Base-by-base conservation (phyloP, 116 monocot species). In the Iris pallida region DNA sequence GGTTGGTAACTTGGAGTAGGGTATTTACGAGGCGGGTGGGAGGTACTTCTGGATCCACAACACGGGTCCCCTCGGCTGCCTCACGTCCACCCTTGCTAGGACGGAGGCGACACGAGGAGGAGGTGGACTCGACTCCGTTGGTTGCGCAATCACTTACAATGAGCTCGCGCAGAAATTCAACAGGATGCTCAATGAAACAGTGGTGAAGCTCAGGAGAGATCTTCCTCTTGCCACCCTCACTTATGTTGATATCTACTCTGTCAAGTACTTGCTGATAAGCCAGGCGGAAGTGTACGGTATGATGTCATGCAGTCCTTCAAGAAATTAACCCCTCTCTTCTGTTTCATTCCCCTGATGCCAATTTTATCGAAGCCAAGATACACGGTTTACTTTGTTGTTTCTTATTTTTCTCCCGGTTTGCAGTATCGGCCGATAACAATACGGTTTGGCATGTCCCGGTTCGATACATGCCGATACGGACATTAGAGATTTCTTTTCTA, bases 21-120 rank as follows among this genome's bases (percentile, higher is more conserved):
- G 15, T 18, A 44, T 85, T 43, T 83, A 89, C 57, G 47, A 47
- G 13, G 11, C 73, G 2, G 89, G 86, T n/a, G 83, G 85, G 59
- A 79, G 86, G 72, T 71, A 59, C 16, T 89, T 89, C 44, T 89
- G 83, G 89, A 76, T 89, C 42, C 85, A 85, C 69, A 85, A 85
- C 68, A 82, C 80, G 0, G 85, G 82, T 5, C 89, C 89, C 2
- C 53, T 83, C 12, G 89, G 89, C 4, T 84, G 84, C 67, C 77
- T 87, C 6, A 61, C 87, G 0, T 84, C 73, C 49, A 53, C 78
- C 20, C 45, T 85, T 5, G 19, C 66, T 1, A 20, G 41, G 4
- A n/a, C 55, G 15, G 57, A 71, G 0, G 1, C 44, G 2, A 52
- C 42, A 2, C n/a, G n/a, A n/a, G n/a, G n/a, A n/a, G n/a, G n/a